These are phyloP conservation scores for Globisporangium echinulatum DNA, from an alignment of 352 stramenopile species.

Conservation along the genomic window DNA sequence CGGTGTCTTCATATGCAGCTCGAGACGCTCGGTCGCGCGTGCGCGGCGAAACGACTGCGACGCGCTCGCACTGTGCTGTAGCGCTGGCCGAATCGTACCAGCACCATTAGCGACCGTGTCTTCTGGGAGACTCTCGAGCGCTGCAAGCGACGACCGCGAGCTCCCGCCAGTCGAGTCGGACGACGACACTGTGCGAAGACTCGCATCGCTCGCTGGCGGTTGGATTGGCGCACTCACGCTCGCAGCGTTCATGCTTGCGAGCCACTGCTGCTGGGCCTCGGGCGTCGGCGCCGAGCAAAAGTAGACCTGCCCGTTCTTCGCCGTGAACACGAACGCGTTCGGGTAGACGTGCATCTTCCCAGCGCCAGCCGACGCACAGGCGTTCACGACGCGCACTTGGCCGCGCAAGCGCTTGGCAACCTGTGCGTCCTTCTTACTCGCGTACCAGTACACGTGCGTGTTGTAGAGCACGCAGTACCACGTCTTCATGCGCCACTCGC, in stretches of 20 bases:
- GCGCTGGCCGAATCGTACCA: too few species aligned
- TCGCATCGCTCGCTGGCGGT: not conserved
- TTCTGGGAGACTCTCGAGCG: not conserved
- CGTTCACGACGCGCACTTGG: slow-evolving; percentile 14
- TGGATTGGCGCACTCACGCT: not conserved
- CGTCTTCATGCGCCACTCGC: slow-evolving; percentile 37
- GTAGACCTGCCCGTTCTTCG: slow-evolving; percentile 17
- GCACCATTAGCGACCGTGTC: not conserved
- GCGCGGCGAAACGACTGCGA: slow-evolving; percentile 7
- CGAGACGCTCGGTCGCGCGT: slow-evolving; percentile 3
- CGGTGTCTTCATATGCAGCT: slow-evolving; percentile 1
- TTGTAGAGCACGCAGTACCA: slow-evolving; percentile 32
- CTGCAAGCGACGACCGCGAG: slow-evolving; percentile 4
- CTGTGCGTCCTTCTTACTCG: slow-evolving; percentile 22
- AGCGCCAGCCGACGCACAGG: slow-evolving; percentile 10
- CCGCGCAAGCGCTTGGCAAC: slow-evolving; percentile 15
- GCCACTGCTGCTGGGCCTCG: slow-evolving; percentile 20
- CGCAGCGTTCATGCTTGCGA: slow-evolving; percentile 15
- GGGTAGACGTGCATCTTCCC: slow-evolving; percentile 23
- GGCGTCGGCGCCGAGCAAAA: slow-evolving; percentile 25
- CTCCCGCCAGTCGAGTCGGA: not conserved
- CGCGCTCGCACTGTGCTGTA: not conserved
- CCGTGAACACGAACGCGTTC: slow-evolving; percentile 26
- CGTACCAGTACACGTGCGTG: slow-evolving; percentile 22
- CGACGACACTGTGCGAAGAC: not conserved